A percentile compares a stretch with the other conserved stretches of the same genome.
Evolutionary conservation across 495 filamentous ascomycete species (phyloP).

Genomic region (Tetracladium setigerum): DNA sequence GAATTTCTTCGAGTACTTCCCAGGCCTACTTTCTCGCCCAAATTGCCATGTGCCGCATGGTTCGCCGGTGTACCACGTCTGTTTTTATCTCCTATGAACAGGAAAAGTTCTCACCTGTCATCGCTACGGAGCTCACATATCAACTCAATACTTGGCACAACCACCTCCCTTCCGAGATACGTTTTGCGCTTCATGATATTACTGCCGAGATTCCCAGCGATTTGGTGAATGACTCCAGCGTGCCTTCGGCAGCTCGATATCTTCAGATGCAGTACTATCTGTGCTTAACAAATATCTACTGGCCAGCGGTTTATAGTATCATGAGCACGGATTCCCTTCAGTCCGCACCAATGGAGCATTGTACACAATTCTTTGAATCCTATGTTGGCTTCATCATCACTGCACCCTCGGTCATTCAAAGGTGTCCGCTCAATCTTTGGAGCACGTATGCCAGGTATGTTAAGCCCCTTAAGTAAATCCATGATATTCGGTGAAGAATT

Average conservation of each 20-base stretch:
- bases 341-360: neutral
- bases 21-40: slow-evolving; percentile 12
- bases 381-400: slow-evolving; percentile 1
- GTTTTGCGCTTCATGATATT: slow-evolving; percentile 3
- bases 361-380: slow-evolving; percentile 1
- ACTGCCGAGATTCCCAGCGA: neutral
- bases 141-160: slow-evolving; percentile 12
- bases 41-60: slow-evolving; percentile 11
- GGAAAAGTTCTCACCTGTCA: slow-evolving; percentile 6
- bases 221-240: neutral
- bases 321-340: neutral
- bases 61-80: slow-evolving; percentile 10
- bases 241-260: neutral
- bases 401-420: neutral
- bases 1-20: neutral
- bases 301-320: slow-evolving; percentile 10
- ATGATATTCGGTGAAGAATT: neutral
- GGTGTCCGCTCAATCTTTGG: neutral
- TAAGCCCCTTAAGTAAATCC: neutral
- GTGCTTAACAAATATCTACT: slow-evolving; percentile 4
- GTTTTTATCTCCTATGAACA: slow-evolving; percentile 3
- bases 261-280: slow-evolving; percentile 10
- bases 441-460: slow-evolving; percentile 6
- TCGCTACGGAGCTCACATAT: slow-evolving; percentile 6
- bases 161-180: slow-evolving; percentile 5